These are phyloP conservation scores for Cyberlindnera maclurae DNA, from an alignment of 805 yeast genomes.

Conservation along the genomic window DNA sequence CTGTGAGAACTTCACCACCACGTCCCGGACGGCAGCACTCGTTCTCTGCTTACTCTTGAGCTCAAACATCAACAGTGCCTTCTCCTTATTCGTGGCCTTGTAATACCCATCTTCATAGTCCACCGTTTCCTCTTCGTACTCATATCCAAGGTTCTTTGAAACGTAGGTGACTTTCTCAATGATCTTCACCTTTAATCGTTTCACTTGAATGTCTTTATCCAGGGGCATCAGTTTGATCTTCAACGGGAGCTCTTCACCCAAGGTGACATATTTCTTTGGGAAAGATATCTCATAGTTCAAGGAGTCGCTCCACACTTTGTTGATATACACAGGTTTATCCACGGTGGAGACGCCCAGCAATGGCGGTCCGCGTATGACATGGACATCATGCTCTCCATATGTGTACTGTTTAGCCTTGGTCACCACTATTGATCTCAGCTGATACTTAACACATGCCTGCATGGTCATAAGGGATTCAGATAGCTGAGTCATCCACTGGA, in stretches of 20 bases:
- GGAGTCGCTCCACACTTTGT: conserved; percentile 66
- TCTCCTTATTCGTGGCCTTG: conserved; percentile 31
- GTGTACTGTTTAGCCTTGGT: conserved; percentile 25
- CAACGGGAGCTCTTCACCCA: conserved; percentile 53
- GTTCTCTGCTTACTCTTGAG: conserved; percentile 46
- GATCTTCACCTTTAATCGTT: conserved; percentile 58
- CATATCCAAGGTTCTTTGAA: conserved; percentile 46
- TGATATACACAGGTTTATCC: conserved; percentile 72
- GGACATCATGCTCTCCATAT: conserved; percentile 28
- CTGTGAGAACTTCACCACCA: conserved; percentile 38
- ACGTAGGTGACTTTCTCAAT: conserved; percentile 60
- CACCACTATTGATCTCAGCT: conserved; percentile 28
- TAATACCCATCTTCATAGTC: conserved; percentile 5
- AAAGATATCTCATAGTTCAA: conserved; percentile 65
- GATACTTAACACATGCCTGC: conserved; percentile 40
- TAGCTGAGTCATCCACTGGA: conserved; percentile 50
- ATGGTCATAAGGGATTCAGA: conserved; percentile 55
- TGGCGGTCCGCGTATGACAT: conserved; percentile 36
- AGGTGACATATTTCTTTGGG: conserved; percentile 60
- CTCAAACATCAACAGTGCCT: conserved; percentile 54
- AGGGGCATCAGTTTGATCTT: conserved; percentile 63
- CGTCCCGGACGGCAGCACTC: conserved; percentile 47
- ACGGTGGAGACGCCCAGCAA: conserved; percentile 29
- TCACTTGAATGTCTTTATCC: conserved; percentile 52
- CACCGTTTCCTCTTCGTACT: conserved; percentile 36